Evolutionary conservation across 2,329 filamentous ascomycete species (phyloP).

Genomic region (Phaeosphaeria sp.): DNA sequence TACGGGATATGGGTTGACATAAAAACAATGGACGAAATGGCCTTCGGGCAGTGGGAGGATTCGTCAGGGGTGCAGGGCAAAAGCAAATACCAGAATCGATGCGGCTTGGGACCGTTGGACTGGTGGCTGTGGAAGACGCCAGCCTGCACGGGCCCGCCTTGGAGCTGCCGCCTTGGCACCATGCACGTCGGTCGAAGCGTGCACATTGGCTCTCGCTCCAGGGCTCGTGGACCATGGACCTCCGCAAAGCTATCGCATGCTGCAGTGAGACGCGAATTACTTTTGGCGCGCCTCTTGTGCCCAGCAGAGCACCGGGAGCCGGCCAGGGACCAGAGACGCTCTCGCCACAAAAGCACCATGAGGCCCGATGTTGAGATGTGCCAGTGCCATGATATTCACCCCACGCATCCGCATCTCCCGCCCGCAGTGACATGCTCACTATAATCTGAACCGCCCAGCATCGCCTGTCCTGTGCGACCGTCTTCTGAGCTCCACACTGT

Average conservation of each 20-base stretch:
- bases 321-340: slow-evolving; percentile 5
- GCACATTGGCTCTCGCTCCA: neutral
- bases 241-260: slow-evolving; percentile 4
- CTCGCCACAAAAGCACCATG: slow-evolving; percentile 22
- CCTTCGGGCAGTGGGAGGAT: slow-evolving; percentile 4
- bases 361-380: slow-evolving; percentile 5
- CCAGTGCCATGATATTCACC: slow-evolving; percentile 13
- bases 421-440: slow-evolving; percentile 16
- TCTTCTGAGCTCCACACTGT: neutral
- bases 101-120: neutral
- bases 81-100: neutral
- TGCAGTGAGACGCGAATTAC: slow-evolving; percentile 10
- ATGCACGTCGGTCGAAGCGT: slow-evolving; percentile 4
- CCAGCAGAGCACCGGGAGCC: slow-evolving; percentile 4
- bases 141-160: neutral
- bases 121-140: slow-evolving; percentile 4
- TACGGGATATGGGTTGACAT: slow-evolving; percentile 1
- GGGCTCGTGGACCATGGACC: neutral
- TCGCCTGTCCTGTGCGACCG: neutral
- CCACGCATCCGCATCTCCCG: slow-evolving; percentile 23
- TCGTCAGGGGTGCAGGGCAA: slow-evolving; percentile 4
- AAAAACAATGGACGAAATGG: slow-evolving; percentile 6
- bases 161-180: neutral
- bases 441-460: slow-evolving; percentile 1
- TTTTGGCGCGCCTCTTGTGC: slow-evolving; percentile 18